Base-by-base conservation (phyloP, 129 eudicot genomes). In the Chrysanthemum lavandulifolium region DNA sequence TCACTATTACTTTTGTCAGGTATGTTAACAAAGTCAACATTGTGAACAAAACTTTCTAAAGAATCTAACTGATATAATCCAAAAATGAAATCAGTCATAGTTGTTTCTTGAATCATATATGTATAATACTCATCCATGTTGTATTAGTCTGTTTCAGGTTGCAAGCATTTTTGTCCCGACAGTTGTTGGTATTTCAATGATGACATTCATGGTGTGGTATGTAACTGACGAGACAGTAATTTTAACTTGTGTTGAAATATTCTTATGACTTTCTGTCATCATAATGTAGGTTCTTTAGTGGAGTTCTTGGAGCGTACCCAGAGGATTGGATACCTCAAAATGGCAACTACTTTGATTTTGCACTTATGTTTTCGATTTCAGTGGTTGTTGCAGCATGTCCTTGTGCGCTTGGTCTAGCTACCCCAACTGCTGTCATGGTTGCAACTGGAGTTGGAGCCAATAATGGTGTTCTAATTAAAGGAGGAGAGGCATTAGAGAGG, bases 391-490 rank as follows among this genome's bases (percentile, higher is more conserved):
- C 89, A 73, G 98, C 96, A 62, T 92, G 98, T 67, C 98, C 98
- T 51, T 92, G 98, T 80, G 95, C 95, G 58, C 95, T 89, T 84
- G 98, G 98, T 15, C 78, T 92, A 85, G 98, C 98, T 68, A 92
- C 98, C 54, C 98, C 96, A 72, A 89, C 95, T 10, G 98, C 98
- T 71, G 89, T 92, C 69, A 92, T 92, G 98, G 98, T 92, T 73
- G 96, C 98, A 55, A 92, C 98, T 19, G 90, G 95, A 31, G 95
- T 92, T 43, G 98, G 96, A 68, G 98, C 98, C 18, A 86, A 85
- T 76, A 87, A 92, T 70, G 95, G 96, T 29, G 98, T 92, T 76
- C 77, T 92, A 23, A 89, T 92, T 60, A 93, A 93, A 84, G 98
- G 96, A 55, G 98, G 98, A 76, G 98, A 93, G 43, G 98, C 98